Percentiles rank a stretch among this genome's conserved stretches.
Conservation (phyloP, 208 protist species). For the Leishmania braziliensis region DNA sequence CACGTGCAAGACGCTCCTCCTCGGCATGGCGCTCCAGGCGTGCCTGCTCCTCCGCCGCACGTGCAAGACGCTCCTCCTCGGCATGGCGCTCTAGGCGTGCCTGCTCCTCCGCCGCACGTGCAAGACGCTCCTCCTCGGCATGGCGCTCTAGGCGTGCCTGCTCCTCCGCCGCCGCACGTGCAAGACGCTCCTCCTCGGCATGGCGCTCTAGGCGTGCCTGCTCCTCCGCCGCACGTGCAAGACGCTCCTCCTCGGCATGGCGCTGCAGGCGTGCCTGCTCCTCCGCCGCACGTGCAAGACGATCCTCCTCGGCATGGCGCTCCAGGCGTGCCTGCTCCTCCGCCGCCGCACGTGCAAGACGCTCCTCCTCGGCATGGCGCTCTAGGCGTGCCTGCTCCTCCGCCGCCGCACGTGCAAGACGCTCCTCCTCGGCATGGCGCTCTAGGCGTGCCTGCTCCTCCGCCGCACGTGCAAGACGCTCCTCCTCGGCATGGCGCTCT, state of each 20-base stretch:
- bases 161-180: background rate
- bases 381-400: background rate
- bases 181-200: background rate
- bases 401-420: background rate
- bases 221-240: no score
- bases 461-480: background rate
- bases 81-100: no score
- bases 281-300: background rate
- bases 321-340: background rate
- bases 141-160: background rate
- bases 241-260: background rate
- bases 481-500: background rate
- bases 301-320: background rate
- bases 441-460: slow-evolving; percentile 7
- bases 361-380: background rate
- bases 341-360: background rate
- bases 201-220: background rate
- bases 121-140: background rate
- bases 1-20: background rate
- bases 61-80: background rate
- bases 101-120: background rate
- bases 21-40: background rate
- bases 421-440: background rate
- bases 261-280: background rate
- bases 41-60: background rate